Percentiles rank a stretch among this genome's conserved stretches.
These are phyloP conservation scores for Suhomyces sp. DNA, from an alignment of 805 yeast species.

Conservation along the genomic window DNA sequence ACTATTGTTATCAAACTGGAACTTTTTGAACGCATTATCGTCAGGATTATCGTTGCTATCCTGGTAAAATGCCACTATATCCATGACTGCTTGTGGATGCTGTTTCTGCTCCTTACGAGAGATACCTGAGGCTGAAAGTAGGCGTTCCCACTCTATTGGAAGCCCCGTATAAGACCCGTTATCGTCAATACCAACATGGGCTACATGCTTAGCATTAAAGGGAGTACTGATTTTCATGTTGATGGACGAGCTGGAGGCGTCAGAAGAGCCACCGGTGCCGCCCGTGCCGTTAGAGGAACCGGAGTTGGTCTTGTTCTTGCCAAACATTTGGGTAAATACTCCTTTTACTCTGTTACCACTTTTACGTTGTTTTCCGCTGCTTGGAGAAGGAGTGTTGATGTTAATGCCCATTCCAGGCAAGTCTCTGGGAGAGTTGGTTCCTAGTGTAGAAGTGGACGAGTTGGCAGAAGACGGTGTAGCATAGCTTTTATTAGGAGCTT, in stretches of 20 bases:
- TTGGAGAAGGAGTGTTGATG: conserved; percentile 8
- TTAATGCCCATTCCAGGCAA: conserved; percentile 17
- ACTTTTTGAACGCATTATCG: conserved; percentile 43
- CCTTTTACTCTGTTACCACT: conserved; percentile 56
- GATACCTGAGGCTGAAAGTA: conserved; percentile 82
- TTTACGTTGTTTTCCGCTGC: conserved; percentile 25
- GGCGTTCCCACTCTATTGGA: conserved; percentile 88
- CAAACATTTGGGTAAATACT: conserved; percentile 53
- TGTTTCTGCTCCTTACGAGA: conserved; percentile 83
- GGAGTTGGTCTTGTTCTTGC: conserved; percentile 22
- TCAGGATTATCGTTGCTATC: conserved; percentile 47
- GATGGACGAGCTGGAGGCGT: conserved; percentile 25
- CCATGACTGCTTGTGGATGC: conserved; percentile 92
- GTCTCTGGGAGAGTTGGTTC: conserved; percentile 22
- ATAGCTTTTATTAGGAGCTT: conserved; percentile 11
- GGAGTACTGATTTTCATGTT: conserved; percentile 81
- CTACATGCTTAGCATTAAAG: conserved; percentile 82
- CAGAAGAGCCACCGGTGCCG: conserved; percentile 10
- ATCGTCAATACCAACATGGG: conserved; percentile 89
- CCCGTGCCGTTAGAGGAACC: conserved; percentile 10
- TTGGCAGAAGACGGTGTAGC: conserved; percentile 10
- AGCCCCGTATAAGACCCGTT: conserved; percentile 88
- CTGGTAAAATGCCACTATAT: conserved; percentile 82
- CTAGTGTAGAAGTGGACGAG: conserved; percentile 13
- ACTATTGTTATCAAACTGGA: conserved; percentile 26